Evolutionary conservation across 345 rosid genomes (phyloP), one percentile per base, ranked within the genome.

Genomic region (Hypericum androsaemum): DNA sequence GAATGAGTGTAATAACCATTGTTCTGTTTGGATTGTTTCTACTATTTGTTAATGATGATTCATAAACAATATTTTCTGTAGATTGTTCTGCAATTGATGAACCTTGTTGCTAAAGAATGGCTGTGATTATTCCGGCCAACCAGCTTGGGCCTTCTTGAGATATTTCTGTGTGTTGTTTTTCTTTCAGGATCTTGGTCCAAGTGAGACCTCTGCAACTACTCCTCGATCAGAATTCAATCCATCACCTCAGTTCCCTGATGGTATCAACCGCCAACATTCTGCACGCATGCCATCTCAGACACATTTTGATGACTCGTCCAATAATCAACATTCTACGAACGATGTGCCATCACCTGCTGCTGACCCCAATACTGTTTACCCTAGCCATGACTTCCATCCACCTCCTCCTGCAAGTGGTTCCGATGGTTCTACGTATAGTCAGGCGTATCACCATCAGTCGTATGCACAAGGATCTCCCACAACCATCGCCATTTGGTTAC

Each of bases 381-480:
- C 82, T 62, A 53, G 94, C 55, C 82, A 69, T 5, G 86, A 84
- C 67, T 58, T 64, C 63, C 76, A 68, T 71, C 89, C 71, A 46
- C 75, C 71, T 54, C 78, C 80, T 60, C 73, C 78, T 10, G 10
- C 69, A 13, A 63, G 55, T 58, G 59, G 61, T 50, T 64, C 78
- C 6, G 81, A 75, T 40, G 71, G 59, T 64, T 63, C 78, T 50
- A 12, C 67, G 7, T 80, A 75, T 75, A 66, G 77, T 55, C 79
- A 75, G 5, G 67, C 86, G 39, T 75, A 74, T 69, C 69, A 62
- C 56, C 81, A 79, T 12, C 83, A 81, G 41, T 52, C 77, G 46
- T 79, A 76, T 66, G 61, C 72, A 22, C 90, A 72, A 63, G 96
- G 89, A 83, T 52, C 71, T 63, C 36, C 94, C 67, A 53, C 89